Percentiles rank a stretch among this genome's conserved stretches.
Evolutionary conservation across 257 asterid genomes (phyloP).

Genomic region (Ajuga chamaepitys): DNA sequence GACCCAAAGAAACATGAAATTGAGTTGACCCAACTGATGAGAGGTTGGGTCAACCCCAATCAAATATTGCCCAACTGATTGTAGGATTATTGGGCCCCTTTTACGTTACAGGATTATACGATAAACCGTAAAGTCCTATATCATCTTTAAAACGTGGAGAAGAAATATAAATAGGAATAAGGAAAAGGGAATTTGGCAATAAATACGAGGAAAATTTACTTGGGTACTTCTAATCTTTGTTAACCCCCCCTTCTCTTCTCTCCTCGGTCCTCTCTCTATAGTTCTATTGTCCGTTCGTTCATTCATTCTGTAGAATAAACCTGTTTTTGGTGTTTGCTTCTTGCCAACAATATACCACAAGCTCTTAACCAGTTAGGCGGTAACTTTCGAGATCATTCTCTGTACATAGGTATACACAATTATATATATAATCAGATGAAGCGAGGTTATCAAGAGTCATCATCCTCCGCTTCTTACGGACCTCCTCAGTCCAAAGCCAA

Average conservation of each 20-base stretch:
- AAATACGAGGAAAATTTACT: not conserved
- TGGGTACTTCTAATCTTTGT: no score
- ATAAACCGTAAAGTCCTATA: no score
- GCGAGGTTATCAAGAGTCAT: conserved; percentile 68
- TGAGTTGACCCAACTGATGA: no score
- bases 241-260: not conserved
- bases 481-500: conserved; percentile 81
- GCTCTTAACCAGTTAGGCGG: conserved; percentile 7
- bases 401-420: not conserved
- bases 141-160: no score
- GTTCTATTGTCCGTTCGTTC: not conserved
- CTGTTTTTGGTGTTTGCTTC: not conserved
- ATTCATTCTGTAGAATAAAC: not conserved
- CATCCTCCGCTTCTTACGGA: conserved; percentile 60
- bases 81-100: no score
- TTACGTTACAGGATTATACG: no score
- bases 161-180: no score
- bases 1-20: no score
- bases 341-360: not conserved
- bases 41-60: no score
- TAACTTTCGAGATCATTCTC: conserved; percentile 9
- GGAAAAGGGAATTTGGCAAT: no score
- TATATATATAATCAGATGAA: conserved; percentile 47
- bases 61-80: no score
- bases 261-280: not conserved